Evolutionary conservation across 768 basidiomycete species (phyloP).

Genomic region (Rossbeevera mucosa): DNA sequence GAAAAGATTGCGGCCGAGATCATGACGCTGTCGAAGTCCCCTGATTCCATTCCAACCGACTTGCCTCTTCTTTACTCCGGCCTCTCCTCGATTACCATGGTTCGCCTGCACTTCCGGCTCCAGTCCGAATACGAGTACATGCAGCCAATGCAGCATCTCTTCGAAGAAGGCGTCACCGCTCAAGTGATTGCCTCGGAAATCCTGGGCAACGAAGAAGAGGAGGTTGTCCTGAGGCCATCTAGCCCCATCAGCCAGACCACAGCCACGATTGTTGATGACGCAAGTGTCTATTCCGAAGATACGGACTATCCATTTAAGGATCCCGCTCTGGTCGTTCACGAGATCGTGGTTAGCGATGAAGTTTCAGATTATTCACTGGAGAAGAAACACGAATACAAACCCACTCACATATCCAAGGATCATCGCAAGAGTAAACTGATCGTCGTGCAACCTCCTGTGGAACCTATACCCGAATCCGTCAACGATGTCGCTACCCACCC

Average conservation of each 20-base stretch:
- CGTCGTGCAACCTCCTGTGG: conserved; percentile 22
- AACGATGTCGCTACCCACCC: conserved; percentile 21
- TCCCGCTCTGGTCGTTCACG: not conserved
- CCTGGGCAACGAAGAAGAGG: conserved; percentile 18
- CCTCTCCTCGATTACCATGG: conserved; percentile 28
- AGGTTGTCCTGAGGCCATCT: conserved; percentile 5
- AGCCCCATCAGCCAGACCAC: conserved; percentile 18
- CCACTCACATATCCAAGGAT: not conserved
- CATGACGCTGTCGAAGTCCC: conserved; percentile 25
- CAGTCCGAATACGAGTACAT: conserved; percentile 31
- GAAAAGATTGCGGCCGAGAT: conserved; percentile 33
- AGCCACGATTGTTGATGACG: conserved; percentile 17
- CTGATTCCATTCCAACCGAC: conserved; percentile 25
- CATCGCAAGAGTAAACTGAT: conserved; percentile 18
- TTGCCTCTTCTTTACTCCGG: conserved; percentile 31
- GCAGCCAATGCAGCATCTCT: conserved; percentile 25
- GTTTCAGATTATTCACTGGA: not conserved
- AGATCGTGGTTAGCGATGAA: not conserved
- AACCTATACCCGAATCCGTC: conserved; percentile 10
- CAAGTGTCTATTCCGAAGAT: conserved; percentile 1
- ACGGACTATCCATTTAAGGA: conserved; percentile 4
- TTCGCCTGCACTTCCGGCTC: conserved; percentile 31
- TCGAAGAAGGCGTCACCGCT: conserved; percentile 29
- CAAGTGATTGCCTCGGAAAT: conserved; percentile 29
- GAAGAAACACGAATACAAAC: not conserved